Evolutionary conservation across 176 grass and related monocot genomes (phyloP).

Genomic region (Aegilops sharonensis): DNA sequence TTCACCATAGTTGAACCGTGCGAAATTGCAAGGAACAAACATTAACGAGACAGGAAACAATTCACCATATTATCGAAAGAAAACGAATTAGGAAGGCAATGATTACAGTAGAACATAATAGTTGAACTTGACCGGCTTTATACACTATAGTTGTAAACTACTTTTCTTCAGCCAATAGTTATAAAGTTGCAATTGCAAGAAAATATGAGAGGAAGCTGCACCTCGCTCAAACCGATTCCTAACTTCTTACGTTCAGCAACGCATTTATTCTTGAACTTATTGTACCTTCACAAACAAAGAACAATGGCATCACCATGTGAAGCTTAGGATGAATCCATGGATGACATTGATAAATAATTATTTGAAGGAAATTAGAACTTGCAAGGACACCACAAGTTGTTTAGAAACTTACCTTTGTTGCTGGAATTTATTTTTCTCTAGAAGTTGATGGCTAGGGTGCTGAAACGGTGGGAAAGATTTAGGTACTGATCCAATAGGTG

Average conservation of each 20-base stretch:
- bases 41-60: background rate
- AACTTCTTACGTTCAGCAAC: conserved; percentile 88
- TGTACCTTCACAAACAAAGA: conserved; percentile 73
- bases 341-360: background rate
- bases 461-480: conserved; percentile 94
- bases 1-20: too few species aligned
- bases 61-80: background rate
- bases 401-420: conserved; percentile 78
- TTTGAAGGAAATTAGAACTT: background rate
- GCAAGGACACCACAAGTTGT: background rate
- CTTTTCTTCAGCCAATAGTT: background rate
- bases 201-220: conserved; percentile 26
- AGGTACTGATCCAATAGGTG: conserved; percentile 90
- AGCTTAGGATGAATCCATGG: conserved; percentile 17
- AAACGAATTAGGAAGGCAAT: background rate
- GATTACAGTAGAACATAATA: background rate
- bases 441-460: conserved; percentile 83
- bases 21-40: background rate
- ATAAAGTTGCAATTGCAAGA: background rate
- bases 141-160: background rate
- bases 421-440: conserved; percentile 95
- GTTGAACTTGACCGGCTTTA: background rate
- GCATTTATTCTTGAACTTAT: conserved; percentile 88
- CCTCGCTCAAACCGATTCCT: conserved; percentile 89
- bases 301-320: conserved; percentile 17